Conservation (phyloP, 352 stramenopile species). For the Saprolegnia parasitica region DNA sequence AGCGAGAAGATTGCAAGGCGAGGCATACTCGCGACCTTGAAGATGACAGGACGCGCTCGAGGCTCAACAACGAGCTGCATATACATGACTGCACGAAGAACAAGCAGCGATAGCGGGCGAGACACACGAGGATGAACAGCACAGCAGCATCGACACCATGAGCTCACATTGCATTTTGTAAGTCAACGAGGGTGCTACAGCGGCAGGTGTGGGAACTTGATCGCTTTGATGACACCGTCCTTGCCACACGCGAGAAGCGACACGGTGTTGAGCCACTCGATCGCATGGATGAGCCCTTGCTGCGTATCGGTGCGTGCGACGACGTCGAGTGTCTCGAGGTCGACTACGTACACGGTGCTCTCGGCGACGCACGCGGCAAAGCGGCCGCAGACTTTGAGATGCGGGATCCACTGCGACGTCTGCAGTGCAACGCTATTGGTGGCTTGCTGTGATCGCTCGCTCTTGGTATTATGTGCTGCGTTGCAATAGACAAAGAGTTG, state of each 20-base stretch:
- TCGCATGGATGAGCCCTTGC: conserved; percentile 62
- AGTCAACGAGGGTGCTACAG: background rate
- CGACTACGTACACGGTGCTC: conserved; percentile 53
- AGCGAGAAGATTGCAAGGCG: too few relatives aligned
- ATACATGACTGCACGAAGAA: too few relatives aligned
- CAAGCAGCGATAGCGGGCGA: background rate
- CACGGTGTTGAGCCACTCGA: conserved; percentile 40
- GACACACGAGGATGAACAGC: background rate
- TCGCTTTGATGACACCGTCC: conserved; percentile 60
- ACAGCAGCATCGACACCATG: background rate
- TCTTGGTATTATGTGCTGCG: conserved; percentile 1
- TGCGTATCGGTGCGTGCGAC: conserved; percentile 40
- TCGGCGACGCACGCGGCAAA: conserved; percentile 53
- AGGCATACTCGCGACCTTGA: too few relatives aligned
- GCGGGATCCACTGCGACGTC: conserved; percentile 56
- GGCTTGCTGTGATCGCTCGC: conserved; percentile 28
- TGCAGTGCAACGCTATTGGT: conserved; percentile 21
- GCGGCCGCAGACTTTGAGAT: conserved; percentile 42
- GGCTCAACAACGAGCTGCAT: too few relatives aligned
- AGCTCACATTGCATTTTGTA: background rate
- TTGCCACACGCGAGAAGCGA: conserved; percentile 47
- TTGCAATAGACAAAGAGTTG: conserved; percentile 47
- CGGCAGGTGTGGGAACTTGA: conserved; percentile 2
- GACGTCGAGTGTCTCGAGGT: conserved; percentile 40
- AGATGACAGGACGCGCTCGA: too few relatives aligned